Evolutionary conservation across 176 grass and related monocot genomes (phyloP).

Genomic region (Musa beccarii): DNA sequence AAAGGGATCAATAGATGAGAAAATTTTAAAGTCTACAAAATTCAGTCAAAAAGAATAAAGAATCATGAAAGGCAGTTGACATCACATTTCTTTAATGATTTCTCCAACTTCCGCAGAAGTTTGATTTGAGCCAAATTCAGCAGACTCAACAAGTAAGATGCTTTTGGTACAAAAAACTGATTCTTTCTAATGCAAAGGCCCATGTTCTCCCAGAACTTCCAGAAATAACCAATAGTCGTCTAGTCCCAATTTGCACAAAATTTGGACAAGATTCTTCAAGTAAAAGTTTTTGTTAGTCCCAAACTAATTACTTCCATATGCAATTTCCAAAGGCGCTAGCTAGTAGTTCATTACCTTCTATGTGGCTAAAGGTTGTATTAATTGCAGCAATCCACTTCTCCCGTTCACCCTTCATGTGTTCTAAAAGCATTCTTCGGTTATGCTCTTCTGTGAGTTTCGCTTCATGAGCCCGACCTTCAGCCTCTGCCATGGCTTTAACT

Average conservation of each 20-base stretch:
- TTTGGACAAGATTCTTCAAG: background rate
- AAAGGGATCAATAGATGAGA: too few relatives aligned
- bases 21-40: too few relatives aligned
- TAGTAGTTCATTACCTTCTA: slow-evolving; percentile 46
- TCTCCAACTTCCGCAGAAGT: too few relatives aligned
- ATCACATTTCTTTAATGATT: too few relatives aligned
- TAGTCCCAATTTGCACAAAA: background rate
- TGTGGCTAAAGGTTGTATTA: slow-evolving; percentile 82
- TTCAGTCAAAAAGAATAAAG: too few relatives aligned
- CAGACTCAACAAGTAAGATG: too few relatives aligned
- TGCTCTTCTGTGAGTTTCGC: slow-evolving; percentile 41
- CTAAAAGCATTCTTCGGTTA: slow-evolving; percentile 43
- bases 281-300: background rate
- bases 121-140: too few relatives aligned
- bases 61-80: too few relatives aligned
- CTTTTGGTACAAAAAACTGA: too few relatives aligned
- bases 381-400: slow-evolving; percentile 91
- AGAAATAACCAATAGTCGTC: background rate
- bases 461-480: slow-evolving; percentile 34
- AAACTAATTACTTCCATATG: background rate
- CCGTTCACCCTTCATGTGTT: slow-evolving; percentile 52
- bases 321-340: background rate
- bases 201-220: background rate
- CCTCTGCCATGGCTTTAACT: slow-evolving; percentile 41
- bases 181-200: background rate